Evolutionary conservation across 495 filamentous ascomycete genomes (phyloP).

Genomic region (Aspergillus bridgeri): DNA sequence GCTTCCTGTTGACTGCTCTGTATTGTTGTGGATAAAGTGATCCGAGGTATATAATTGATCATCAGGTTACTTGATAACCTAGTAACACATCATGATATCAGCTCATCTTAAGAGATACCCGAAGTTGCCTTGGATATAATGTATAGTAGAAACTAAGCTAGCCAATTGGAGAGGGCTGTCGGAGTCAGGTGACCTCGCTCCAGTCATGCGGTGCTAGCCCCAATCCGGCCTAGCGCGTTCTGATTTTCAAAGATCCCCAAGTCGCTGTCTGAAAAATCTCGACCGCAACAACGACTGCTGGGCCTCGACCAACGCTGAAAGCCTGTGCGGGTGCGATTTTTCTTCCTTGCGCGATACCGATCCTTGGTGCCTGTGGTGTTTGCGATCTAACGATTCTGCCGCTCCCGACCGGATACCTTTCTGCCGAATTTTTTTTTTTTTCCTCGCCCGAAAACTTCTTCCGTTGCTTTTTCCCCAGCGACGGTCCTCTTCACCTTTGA

Average conservation of each 20-base stretch:
- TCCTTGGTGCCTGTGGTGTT: slow-evolving; percentile 13
- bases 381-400: slow-evolving; percentile 12
- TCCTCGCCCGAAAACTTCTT: slow-evolving; percentile 7
- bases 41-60: too few relatives aligned
- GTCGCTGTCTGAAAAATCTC: slow-evolving; percentile 43
- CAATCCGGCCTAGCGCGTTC: slow-evolving; percentile 31
- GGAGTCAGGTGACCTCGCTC: slow-evolving; percentile 33
- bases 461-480: slow-evolving; percentile 11
- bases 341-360: slow-evolving; percentile 15
- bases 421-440: slow-evolving; percentile 11
- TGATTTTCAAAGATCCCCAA: slow-evolving; percentile 48
- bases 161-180: slow-evolving; percentile 22
- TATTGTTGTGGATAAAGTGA: too few relatives aligned
- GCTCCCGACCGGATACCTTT: slow-evolving; percentile 5
- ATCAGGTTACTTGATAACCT: too few relatives aligned
- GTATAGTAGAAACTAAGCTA: too few relatives aligned
- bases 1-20: too few relatives aligned
- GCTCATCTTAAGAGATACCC: too few relatives aligned
- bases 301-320: slow-evolving; percentile 35
- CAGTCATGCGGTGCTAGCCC: slow-evolving; percentile 28
- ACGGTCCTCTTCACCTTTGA: slow-evolving; percentile 10
- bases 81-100: too few relatives aligned
- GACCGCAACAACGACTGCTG: slow-evolving; percentile 43
- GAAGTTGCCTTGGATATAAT: too few relatives aligned
- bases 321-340: slow-evolving; percentile 25